phyloP scores from a whole-genome alignment of 768 basidiomycete genomes.

The Tylopilus felleus region DNA sequence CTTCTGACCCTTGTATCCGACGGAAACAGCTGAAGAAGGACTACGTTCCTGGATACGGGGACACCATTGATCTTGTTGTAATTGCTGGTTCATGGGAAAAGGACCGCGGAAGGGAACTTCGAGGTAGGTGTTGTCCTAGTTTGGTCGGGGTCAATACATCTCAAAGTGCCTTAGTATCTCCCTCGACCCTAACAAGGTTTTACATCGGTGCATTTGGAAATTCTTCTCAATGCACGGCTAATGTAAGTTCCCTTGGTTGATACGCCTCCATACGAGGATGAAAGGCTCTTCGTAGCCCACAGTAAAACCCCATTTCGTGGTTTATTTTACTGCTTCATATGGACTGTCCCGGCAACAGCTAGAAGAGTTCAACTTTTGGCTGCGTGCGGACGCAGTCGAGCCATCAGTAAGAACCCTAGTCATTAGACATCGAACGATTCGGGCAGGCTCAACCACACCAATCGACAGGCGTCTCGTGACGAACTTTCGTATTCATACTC shows the following conservation, averaged over 20 bases:
- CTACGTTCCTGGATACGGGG: conserved; percentile 83
- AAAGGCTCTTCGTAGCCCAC: conserved; percentile 32
- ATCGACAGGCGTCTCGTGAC: conserved; percentile 5
- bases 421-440: background rate
- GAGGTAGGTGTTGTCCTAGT: conserved; percentile 45
- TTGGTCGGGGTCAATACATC: background rate
- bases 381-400: conserved; percentile 35
- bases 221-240: conserved; percentile 33
- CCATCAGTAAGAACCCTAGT: conserved; percentile 13
- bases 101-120: conserved; percentile 68
- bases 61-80: conserved; percentile 74
- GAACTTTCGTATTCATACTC: conserved; percentile 55
- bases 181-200: conserved; percentile 73
- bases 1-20: background rate
- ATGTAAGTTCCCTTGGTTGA: conserved; percentile 33
- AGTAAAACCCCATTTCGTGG: conserved; percentile 57
- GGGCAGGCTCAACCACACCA: background rate
- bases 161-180: conserved; percentile 48
- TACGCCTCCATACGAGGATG: background rate
- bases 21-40: conserved; percentile 65
- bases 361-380: conserved; percentile 68
- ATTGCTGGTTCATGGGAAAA: conserved; percentile 81
- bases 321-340: conserved; percentile 76
- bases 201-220: conserved; percentile 70
- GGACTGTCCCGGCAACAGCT: conserved; percentile 65